These are phyloP conservation scores for Coemansia sp. DNA, from an alignment of 192 early-diverging fungal species.

Conservation along the genomic window DNA sequence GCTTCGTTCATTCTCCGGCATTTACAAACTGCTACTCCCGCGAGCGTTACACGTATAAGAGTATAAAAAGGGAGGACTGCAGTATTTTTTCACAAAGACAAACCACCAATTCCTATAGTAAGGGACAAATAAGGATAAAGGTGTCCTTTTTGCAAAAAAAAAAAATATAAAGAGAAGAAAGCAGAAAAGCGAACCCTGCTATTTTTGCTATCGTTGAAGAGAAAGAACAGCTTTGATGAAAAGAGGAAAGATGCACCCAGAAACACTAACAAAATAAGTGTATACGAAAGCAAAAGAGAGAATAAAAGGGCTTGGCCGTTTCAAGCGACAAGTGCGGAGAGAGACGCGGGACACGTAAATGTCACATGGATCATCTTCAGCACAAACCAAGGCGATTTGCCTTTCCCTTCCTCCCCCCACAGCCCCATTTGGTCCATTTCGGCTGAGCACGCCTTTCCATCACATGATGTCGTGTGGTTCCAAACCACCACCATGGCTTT, in stretches of 20 bases:
- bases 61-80: slow-evolving; percentile 1
- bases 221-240: too few relatives aligned
- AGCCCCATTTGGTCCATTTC: too few relatives aligned
- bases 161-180: not conserved
- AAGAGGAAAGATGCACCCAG: too few relatives aligned
- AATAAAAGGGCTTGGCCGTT: not conserved
- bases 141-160: not conserved
- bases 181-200: too few relatives aligned
- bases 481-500: not conserved
- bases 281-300: not conserved
- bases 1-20: slow-evolving; percentile 39
- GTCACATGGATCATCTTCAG: too few relatives aligned
- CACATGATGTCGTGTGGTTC: too few relatives aligned
- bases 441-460: not conserved
- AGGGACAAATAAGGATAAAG: not conserved
- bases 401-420: too few relatives aligned
- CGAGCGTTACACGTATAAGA: not conserved
- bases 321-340: too few relatives aligned
- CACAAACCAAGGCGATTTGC: too few relatives aligned
- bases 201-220: too few relatives aligned
- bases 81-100: not conserved
- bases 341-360: too few relatives aligned
- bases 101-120: not conserved
- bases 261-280: not conserved
- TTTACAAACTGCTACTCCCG: slow-evolving; percentile 11